A percentile compares a stretch with the other conserved stretches of the same genome.
phyloP scores from a whole-genome alignment of 768 basidiomycete genomes.

The Leccinum variicolor region DNA sequence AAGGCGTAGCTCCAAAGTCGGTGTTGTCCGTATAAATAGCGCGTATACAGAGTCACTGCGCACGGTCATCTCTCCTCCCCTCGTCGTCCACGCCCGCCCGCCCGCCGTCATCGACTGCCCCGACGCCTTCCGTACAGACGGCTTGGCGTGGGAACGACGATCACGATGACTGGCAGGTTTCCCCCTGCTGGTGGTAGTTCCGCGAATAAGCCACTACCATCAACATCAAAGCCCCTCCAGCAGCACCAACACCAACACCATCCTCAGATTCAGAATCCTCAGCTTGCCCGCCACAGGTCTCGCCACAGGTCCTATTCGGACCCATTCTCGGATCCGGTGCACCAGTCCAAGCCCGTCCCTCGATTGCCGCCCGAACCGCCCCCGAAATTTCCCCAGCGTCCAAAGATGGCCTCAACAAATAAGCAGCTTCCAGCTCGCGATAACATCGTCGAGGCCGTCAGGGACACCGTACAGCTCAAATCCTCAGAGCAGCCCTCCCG shows the following conservation, averaged over 20 bases:
- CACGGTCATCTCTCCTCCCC: conserved; percentile 5
- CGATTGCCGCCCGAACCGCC: conserved; percentile 40
- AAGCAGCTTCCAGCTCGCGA: conserved; percentile 34
- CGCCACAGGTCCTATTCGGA: conserved; percentile 49
- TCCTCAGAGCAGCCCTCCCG: conserved; percentile 41
- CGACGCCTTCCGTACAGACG: conserved; percentile 1
- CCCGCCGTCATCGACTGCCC: conserved; percentile 7
- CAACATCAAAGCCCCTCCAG: conserved; percentile 1
- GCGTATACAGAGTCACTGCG: background rate
- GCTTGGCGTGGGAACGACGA: conserved; percentile 24
- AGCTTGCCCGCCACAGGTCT: conserved; percentile 27
- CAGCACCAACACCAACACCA: conserved; percentile 1
- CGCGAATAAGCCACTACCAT: conserved; percentile 28
- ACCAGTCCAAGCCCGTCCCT: conserved; percentile 33
- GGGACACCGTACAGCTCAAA: conserved; percentile 63
- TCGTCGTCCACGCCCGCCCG: conserved; percentile 3
- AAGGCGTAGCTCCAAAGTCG: background rate
- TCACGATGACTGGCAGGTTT: conserved; percentile 16
- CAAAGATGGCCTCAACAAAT: conserved; percentile 25
- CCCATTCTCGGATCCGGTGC: conserved; percentile 46
- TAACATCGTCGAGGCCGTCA: conserved; percentile 58
- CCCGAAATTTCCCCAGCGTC: conserved; percentile 25
- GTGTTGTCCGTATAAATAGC: conserved; percentile 27
- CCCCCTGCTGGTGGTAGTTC: conserved; percentile 8
- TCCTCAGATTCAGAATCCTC: conserved; percentile 20